Evolutionary conservation across 805 yeast species (phyloP), one percentile per base, ranked within the genome.

Genomic region (Saccharomycopsis schoenii): DNA sequence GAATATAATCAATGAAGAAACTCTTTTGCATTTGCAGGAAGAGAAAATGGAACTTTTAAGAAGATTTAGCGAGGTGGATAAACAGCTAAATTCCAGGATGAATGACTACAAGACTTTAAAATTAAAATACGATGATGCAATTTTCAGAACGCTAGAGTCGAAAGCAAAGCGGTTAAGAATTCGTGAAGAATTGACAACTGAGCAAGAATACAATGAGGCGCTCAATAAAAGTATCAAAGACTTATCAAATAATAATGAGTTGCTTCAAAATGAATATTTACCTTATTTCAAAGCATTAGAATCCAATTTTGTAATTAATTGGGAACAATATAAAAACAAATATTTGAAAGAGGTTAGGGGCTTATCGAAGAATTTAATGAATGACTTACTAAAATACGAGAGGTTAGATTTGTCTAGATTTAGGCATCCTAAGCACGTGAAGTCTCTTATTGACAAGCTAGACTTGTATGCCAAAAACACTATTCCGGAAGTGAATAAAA

Each of bases 141-240:
- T 60, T 9, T 60, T 62, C 41, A 58, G 41, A 39, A 56, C 58
- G n/a, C 37, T 62, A 10, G 58, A 62, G 41, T 29, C 63, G 5
- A 62, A 62, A 24, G 63, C 60, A 24, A 62, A 62, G 42, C 60
- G 62, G 50, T 57, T 60, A 17, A 36, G 58, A 14, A 39, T 62
- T 11, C 10, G 56, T 6, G 61, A 59, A n/a, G 50, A 56, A 24
- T 56, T 62, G 42, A 58, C 58, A 4, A 17, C 14, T 5, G 40
- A 50, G n/a, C 63, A 62, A 29, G 54, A 60, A 36, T 62, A 62
- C 40, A 62, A 62, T 37, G 61, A 62, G 21, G 58, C 55, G 10
- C 36, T 62, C 9, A 54, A 60, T 50, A 50, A 21, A 42, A 19
- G 11, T 14, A 56, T 62, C 10, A 58, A 58, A 47, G 55, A 15